Percentiles rank a stretch among this genome's conserved stretches.
phyloP scores from a whole-genome alignment of 2,329 filamentous ascomycete species.

The Aphanocladium album region DNA sequence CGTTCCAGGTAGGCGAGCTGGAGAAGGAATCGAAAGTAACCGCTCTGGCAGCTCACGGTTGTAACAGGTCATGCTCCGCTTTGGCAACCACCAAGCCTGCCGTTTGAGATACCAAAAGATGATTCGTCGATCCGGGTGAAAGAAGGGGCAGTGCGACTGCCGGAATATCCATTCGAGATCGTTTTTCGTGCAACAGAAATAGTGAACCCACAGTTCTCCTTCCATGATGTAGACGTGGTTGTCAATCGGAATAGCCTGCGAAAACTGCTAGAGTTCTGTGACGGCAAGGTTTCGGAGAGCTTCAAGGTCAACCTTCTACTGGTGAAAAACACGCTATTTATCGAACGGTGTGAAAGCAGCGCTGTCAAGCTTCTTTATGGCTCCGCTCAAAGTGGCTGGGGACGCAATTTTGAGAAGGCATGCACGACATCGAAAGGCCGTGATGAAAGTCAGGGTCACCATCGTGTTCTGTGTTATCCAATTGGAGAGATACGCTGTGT shows the following conservation, averaged over 20 bases:
- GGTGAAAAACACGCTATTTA: slow-evolving; percentile 15
- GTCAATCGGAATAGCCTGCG: slow-evolving; percentile 22
- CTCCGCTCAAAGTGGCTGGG: neutral
- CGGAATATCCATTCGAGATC: too few species aligned
- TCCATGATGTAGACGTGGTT: slow-evolving; percentile 26
- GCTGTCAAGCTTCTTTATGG: neutral
- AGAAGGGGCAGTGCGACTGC: too few species aligned
- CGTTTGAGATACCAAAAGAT: too few species aligned
- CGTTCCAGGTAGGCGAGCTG: too few species aligned
- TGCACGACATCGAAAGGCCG: slow-evolving; percentile 13
- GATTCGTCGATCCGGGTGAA: too few species aligned
- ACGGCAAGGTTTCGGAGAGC: neutral
- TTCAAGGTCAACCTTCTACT: slow-evolving; percentile 19
- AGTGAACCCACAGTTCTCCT: slow-evolving; percentile 20
- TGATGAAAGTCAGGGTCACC: slow-evolving; percentile 9
- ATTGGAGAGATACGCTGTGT: slow-evolving; percentile 18
- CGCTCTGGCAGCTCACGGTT: too few species aligned
- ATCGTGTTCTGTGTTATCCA: slow-evolving; percentile 18
- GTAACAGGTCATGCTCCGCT: too few species aligned
- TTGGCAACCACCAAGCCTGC: too few species aligned
- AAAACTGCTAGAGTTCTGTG: slow-evolving; percentile 22
- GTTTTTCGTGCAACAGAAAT: slow-evolving; percentile 23
- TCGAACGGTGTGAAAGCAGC: slow-evolving; percentile 15
- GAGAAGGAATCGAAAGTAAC: too few species aligned
- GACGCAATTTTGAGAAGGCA: slow-evolving; percentile 14